These are phyloP conservation scores for Croton laevigatus DNA, from an alignment of 441 rosid genomes.

Conservation along the genomic window DNA sequence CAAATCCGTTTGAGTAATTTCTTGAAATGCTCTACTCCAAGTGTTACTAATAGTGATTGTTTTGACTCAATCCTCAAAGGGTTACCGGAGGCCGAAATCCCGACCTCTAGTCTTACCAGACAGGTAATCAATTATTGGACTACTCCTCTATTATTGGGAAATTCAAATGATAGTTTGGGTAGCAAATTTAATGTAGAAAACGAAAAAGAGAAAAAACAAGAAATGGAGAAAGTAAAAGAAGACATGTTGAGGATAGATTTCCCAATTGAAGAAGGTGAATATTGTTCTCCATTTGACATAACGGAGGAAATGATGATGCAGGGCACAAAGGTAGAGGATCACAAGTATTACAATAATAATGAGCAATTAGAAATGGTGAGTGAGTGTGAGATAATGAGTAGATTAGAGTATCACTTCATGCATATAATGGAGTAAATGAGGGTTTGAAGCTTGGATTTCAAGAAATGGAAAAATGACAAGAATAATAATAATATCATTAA, in stretches of 20 bases:
- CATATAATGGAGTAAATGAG: constrained; percentile 45
- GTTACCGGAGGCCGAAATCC: too few species aligned
- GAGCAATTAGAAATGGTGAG: constrained; percentile 22
- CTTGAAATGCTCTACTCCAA: constrained; percentile 21
- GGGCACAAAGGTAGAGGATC: constrained; percentile 24
- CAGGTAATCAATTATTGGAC: too few species aligned
- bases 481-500: not conserved
- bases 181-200: not conserved
- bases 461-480: constrained; percentile 18
- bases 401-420: constrained; percentile 39
- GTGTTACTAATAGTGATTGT: constrained; percentile 11
- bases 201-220: not conserved
- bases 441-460: constrained; percentile 24
- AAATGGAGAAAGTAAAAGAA: not conserved
- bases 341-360: constrained; percentile 1
- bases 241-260: constrained; percentile 24
- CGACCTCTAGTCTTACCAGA: too few species aligned
- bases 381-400: constrained; percentile 29
- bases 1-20: constrained; percentile 16
- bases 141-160: not conserved
- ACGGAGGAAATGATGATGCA: constrained; percentile 44
- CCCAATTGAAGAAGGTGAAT: constrained; percentile 22
- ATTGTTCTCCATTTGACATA: constrained; percentile 41
- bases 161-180: not conserved
- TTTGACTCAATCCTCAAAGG: constrained; percentile 14